phyloP scores from a whole-genome alignment of 1,284 basidiomycete genomes.

The Melampsora abietis-canadensis region DNA sequence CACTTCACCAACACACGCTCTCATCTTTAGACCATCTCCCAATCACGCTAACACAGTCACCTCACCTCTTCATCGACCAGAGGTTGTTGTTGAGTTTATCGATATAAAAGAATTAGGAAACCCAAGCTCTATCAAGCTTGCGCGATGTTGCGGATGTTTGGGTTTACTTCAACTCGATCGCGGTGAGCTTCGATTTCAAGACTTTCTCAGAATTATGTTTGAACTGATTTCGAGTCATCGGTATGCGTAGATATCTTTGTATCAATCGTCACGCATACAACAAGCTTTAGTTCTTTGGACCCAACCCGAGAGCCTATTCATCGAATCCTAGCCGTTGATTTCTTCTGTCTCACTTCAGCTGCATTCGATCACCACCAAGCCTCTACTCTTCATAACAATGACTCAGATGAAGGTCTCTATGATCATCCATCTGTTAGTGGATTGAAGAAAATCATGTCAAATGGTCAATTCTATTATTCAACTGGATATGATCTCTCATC shows the following conservation, averaged over 20 bases:
- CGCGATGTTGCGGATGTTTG: slow-evolving; percentile 32
- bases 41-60: neutral
- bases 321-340: slow-evolving; percentile 56
- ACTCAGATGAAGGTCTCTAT: slow-evolving; percentile 57
- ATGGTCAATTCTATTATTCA: slow-evolving; percentile 91
- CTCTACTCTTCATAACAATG: slow-evolving; percentile 13
- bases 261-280: slow-evolving; percentile 68
- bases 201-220: neutral
- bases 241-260: slow-evolving; percentile 69
- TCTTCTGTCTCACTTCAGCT: slow-evolving; percentile 56
- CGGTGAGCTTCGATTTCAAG: slow-evolving; percentile 12
- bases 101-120: neutral
- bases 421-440: slow-evolving; percentile 82
- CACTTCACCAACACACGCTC: slow-evolving; percentile 27
- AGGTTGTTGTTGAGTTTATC: neutral
- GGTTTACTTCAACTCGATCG: slow-evolving; percentile 29
- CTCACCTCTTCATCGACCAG: slow-evolving; percentile 10
- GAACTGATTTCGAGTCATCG: neutral
- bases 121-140: slow-evolving; percentile 6
- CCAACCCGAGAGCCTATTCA: slow-evolving; percentile 52
- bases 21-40: slow-evolving; percentile 12
- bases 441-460: slow-evolving; percentile 83
- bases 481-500: slow-evolving; percentile 86
- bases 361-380: slow-evolving; percentile 53
- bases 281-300: slow-evolving; percentile 62